Evolutionary conservation across 2,329 filamentous ascomycete genomes (phyloP).

Genomic region (Fusarium sambucinum): DNA sequence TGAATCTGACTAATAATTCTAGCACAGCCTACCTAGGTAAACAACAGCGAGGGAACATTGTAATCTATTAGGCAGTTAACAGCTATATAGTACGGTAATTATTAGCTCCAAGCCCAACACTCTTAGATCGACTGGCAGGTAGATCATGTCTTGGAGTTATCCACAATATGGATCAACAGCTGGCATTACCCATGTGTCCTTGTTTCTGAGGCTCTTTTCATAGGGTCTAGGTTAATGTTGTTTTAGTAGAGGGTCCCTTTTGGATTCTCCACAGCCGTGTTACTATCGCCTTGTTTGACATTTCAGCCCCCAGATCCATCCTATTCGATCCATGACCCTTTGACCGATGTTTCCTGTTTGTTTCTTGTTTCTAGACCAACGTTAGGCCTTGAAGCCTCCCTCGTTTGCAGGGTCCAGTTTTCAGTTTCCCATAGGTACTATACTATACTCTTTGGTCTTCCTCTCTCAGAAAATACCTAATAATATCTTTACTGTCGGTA

Average conservation of each 20-base stretch:
- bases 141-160: slow-evolving; percentile 3
- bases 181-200: slow-evolving; percentile 15
- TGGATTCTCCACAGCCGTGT: slow-evolving; percentile 24
- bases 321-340: slow-evolving; percentile 23
- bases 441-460: background rate
- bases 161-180: slow-evolving; percentile 4
- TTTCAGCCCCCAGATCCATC: slow-evolving; percentile 16
- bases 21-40: slow-evolving; percentile 3
- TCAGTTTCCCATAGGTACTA: background rate
- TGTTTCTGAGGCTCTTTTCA: slow-evolving; percentile 14
- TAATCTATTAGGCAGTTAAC: background rate
- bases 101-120: background rate
- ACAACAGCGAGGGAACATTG: background rate
- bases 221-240: background rate
- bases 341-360: slow-evolving; percentile 10
- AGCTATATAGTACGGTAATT: background rate
- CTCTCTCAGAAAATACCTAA: background rate
- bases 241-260: background rate
- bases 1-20: slow-evolving; percentile 36
- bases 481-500: too few species aligned
- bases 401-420: background rate
- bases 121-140: background rate
- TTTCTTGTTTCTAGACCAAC: background rate
- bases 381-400: background rate
- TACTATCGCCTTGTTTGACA: slow-evolving; percentile 4